Conservation (phyloP, 768 basidiomycete genomes). For the Hericium alpestre region DNA sequence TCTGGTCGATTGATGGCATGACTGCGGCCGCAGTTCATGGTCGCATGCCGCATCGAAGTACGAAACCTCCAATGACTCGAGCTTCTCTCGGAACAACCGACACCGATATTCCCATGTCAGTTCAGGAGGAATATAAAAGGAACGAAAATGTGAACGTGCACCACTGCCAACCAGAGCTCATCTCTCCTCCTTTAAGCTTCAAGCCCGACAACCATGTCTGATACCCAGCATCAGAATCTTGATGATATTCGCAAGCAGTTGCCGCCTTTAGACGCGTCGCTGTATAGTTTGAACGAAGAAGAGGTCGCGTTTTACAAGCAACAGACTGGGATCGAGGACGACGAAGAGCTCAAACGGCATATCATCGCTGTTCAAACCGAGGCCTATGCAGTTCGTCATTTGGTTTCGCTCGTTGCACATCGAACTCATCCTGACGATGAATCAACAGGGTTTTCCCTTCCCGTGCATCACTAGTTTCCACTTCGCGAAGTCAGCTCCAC, state of each 20-base stretch:
- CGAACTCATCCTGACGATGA: neutral
- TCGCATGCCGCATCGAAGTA: no score
- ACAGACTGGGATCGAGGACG: constrained; percentile 21
- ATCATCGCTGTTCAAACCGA: constrained; percentile 19
- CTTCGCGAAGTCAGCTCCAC: constrained; percentile 12
- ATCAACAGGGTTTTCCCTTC: constrained; percentile 19
- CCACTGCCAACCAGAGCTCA: no score
- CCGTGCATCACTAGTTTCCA: constrained; percentile 20
- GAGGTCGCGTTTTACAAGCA: constrained; percentile 14
- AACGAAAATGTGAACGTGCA: no score
- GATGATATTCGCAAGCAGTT: neutral
- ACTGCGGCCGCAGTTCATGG: no score
- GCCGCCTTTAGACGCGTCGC: neutral
- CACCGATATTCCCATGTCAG: no score
- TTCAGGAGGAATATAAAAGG: no score
- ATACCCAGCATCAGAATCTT: no score
- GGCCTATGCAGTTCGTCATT: constrained; percentile 20
- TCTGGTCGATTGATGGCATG: no score
- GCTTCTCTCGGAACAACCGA: no score
- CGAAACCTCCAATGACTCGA: no score
- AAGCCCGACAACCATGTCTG: no score
- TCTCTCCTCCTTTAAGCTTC: no score
- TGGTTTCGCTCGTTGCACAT: neutral
- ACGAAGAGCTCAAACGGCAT: constrained; percentile 21
- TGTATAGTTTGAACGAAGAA: constrained; percentile 6